Evolutionary conservation across 148 eudicot species (phyloP), one percentile per base, ranked within the genome.

Genomic region (Oxyria digyna): DNA sequence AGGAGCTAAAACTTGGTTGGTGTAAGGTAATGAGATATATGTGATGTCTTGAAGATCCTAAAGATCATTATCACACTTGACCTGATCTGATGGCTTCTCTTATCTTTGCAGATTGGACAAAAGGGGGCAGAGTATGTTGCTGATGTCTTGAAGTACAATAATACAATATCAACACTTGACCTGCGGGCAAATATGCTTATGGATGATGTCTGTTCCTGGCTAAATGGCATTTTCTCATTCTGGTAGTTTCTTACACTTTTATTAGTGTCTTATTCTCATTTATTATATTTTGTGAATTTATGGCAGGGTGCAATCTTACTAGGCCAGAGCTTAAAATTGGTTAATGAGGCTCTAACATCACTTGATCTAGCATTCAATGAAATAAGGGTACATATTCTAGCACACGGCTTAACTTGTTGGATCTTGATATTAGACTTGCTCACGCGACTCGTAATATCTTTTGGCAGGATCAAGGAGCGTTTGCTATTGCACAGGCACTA

Each of bases 401-500:
- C 69, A 49, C 24, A 32, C 23, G 1, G n/a, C 8, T 14, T 15
- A 11, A 31, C 40, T 8, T 40, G 27, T 54, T 38, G 24, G 32
- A 35, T 35, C 43, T 35, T 7, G 13, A 9, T 37, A 26, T n/a
- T 3, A 21, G 43, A n/a, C 3, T 33, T 10, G 29, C n/a, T 17
- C 35, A 17, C 14, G 45, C 6, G 21, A 71, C 24, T 20, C 20
- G 12, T 2, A 29, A 24, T 41, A 46, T 67, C 68, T 71, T 38
- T 42, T 5, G 29, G 26, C 84, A 93, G 98, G 98, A 93, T 77
- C 80, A 78, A 46, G 98, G 96, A 67, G 98, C 98, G 35, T 93
- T 87, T 71, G 89, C 98, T 33, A 86, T 93, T 76, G 91, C 98
- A 73, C 95, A 87, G 82, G 98, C 98, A 67, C 86, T 93, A 40